Base-by-base conservation (phyloP, 2,329 filamentous ascomycete genomes). In the Aulographum hederae region DNA sequence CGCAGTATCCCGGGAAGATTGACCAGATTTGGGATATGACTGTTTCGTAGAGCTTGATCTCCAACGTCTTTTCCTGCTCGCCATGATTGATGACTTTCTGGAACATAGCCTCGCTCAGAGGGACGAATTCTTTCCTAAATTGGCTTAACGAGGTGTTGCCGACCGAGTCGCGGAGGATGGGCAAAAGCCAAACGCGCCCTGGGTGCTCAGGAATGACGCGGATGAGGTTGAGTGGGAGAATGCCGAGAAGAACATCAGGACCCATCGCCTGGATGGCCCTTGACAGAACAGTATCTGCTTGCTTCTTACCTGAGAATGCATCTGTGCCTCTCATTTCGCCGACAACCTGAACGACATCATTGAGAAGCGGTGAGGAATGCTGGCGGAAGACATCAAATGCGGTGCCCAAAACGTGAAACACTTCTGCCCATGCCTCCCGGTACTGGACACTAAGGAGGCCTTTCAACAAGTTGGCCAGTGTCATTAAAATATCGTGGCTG, bases 31-130 rank as follows among this genome's bases (percentile, higher is more conserved):
- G 89, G 42, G 91, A 78, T 6, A 98, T 81, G 4, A 98, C 63
- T 0, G 89, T 95, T 57, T 98, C 86, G 50, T 89, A 98, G 36
- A 98, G 91, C 63, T 98, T 98, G 48, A 89, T 69, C 51, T 95
- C 84, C 67, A 93, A 85, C 0, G 82, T 89, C 63, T 93, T 94
- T 47, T 86, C 79, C 11, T 71, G 73, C 15, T 69, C 61, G 11
- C 78, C 80, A 44, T 91, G 78, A 38, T 92, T 77, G 29, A 93
- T 60, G 4, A 95, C 79, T 41, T 70, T 73, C 50, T 95, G 81
- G 52, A 86, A 94, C 63, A 98, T 79, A 31, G 69, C 58, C 50
- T 93, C 79, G 49, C 86, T 95, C 16, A 98, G 61, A 12, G 89
- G 84, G 4, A 94, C 73, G 52, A 98, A 73, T 45, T 91, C 82